Evolutionary conservation across 805 yeast genomes (phyloP), one percentile per base, ranked within the genome.

Genomic region (Candida maesae): DNA sequence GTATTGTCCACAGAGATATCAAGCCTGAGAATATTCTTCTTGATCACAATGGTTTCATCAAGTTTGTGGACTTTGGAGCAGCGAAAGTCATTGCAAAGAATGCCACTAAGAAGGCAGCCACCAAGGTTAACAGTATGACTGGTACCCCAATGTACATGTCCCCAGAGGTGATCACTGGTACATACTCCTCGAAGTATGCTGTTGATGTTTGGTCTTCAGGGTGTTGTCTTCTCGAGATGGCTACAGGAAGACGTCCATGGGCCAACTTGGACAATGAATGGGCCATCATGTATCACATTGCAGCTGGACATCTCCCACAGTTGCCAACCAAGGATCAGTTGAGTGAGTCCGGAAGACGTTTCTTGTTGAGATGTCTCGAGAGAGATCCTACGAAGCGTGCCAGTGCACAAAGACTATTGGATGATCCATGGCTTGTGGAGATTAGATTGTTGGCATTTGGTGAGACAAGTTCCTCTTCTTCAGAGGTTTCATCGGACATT

Each of bases 61-160:
- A 93, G 63, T 89, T 85, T 67, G 97, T 91, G 39, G 99, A 93
- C 65, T 93, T 93, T 61, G 99, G 99, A 26, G 96, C 98, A 3
- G 97, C 98, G 12, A 89, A 89, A 63, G 95, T 90, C 15, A 44
- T 49, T 47, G 86, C 86, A 1, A 78, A 78, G 38, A 76, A 63
- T 31, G 61, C 66, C 7, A 63, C 81, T 6, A 80, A 77, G 14
- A 46, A 66, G 64, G 49, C 62, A 46, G 41, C 59, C 46, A 31
- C 60, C 38, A 44, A 63, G 56, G 47, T 52, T 46, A 41, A 66
- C 46, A 58, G 65, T 44, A 60, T 67, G 70, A 60, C 95, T 2
- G 99, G 99, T 29, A 93, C 99, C 0, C 98, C 98, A 13, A 93
- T 91, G 97, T 93, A 93, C 65, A 91, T 93, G 98, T 88, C 98